phyloP scores from a whole-genome alignment of 768 basidiomycete genomes.

The Floccularia luteovirens region DNA sequence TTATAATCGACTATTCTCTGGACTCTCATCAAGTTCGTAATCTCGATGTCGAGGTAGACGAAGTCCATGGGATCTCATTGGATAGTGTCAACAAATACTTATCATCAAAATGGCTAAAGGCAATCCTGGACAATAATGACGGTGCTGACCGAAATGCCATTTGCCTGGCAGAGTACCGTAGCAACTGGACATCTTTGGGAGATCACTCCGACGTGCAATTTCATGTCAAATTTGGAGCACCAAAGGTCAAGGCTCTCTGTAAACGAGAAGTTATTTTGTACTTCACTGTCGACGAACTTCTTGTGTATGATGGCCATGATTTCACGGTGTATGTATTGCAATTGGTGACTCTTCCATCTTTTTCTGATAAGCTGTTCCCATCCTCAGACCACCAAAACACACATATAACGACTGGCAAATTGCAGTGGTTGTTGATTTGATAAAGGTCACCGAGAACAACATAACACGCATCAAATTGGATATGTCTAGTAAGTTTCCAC shows the following conservation, averaged over 20 bases:
- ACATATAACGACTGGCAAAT: constrained; percentile 8
- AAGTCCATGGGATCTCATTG: constrained; percentile 7
- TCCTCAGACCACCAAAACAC: constrained; percentile 5
- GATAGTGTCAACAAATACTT: constrained; percentile 11
- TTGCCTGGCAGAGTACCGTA: constrained; percentile 8
- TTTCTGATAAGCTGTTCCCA: background rate
- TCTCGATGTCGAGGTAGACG: constrained; percentile 5
- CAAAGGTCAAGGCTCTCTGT: constrained; percentile 11
- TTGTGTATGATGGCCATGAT: constrained; percentile 6
- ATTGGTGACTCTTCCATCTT: background rate
- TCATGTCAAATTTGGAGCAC: constrained; percentile 12
- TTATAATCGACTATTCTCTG: constrained; percentile 13
- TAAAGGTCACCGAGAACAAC: constrained; percentile 6
- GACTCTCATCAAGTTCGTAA: constrained; percentile 6
- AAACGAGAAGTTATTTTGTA: constrained; percentile 11
- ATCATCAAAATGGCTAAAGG: constrained; percentile 7
- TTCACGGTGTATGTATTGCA: constrained; percentile 6
- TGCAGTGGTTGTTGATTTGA: constrained; percentile 9
- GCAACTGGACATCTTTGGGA: constrained; percentile 6
- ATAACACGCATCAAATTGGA: constrained; percentile 8
- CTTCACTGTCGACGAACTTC: constrained; percentile 10
- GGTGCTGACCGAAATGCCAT: constrained; percentile 5
- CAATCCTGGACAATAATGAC: constrained; percentile 4
- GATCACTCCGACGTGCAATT: constrained; percentile 10
- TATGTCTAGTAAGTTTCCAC: constrained; percentile 8